These are phyloP conservation scores for Colletotrichum sp. DNA, from an alignment of 2,329 filamentous ascomycete species.

Conservation along the genomic window DNA sequence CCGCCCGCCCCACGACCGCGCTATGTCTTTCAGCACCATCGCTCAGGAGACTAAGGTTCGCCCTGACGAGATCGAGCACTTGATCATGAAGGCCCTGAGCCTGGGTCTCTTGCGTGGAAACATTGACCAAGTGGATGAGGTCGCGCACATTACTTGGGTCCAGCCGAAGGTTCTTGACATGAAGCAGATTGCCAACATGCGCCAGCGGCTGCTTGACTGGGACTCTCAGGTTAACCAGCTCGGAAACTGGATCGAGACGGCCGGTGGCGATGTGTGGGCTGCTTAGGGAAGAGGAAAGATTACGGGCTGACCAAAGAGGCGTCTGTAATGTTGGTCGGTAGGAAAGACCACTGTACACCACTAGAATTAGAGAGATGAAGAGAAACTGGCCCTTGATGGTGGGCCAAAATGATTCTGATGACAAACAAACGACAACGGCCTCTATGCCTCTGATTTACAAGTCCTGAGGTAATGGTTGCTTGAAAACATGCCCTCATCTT, in stretches of 20 bases:
- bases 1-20: slow-evolving; percentile 91
- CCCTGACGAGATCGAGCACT: slow-evolving; percentile 91
- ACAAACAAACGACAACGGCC: not conserved
- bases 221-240: slow-evolving; percentile 94
- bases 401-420: slow-evolving; percentile 16
- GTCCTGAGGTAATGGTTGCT: not conserved
- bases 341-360: slow-evolving; percentile 17
- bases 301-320: not conserved
- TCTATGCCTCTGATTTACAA: not conserved
- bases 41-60: slow-evolving; percentile 90
- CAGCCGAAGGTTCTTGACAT: slow-evolving; percentile 98
- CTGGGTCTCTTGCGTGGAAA: slow-evolving; percentile 87
- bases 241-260: slow-evolving; percentile 95
- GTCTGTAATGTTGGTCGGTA: slow-evolving; percentile 2
- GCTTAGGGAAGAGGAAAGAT: slow-evolving; percentile 52
- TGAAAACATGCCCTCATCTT: not conserved
- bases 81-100: slow-evolving; percentile 99
- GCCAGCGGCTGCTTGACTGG: slow-evolving; percentile 87
- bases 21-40: slow-evolving; percentile 91
- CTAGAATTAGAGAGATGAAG: slow-evolving; percentile 13
- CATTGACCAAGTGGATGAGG: slow-evolving; percentile 94
- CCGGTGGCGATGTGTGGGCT: slow-evolving; percentile 95
- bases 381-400: not conserved
- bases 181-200: slow-evolving; percentile 94
- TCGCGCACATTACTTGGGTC: slow-evolving; percentile 97